Evolutionary conservation across 2,329 filamentous ascomycete genomes (phyloP), one percentile per base, ranked within the genome.

Genomic region (Cordyceps javanica): DNA sequence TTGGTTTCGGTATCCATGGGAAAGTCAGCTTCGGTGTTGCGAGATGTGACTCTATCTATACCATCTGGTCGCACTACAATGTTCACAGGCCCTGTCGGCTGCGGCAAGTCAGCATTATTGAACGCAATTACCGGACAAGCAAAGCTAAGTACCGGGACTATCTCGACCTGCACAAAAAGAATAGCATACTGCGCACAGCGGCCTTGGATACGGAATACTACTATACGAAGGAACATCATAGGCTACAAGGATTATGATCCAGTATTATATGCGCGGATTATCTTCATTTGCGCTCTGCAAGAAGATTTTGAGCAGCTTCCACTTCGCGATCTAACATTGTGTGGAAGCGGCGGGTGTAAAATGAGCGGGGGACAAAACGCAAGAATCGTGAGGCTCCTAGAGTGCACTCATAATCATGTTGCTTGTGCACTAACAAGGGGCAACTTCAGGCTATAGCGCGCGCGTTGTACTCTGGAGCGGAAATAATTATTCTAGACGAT

Each of bases 151-250:
- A 19, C 4, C 5, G 53, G 53, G 28, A 16, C 28, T 6, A 16
- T 39, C 16, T 10, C 21, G 3, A n/a, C 38, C 11, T 10, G n/a
- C 10, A 42, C 36, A 2, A 19, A 6, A 5, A 14, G 55, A 60
- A 53, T 59, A 60, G 59, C 44, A 3, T 50, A 34, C 14, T 8
- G n/a, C 3, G 45, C 21, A 25, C 54, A 80, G 52, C 67, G 64
- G 0, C 70, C 76, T 0, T 80, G 76, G 75, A 66, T 77, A 1
- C 67, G 67, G 5, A 78, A 78, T 57, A 66, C 61, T 2, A 72
- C 70, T 0, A 62, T 78, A 11, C 66, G 67, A 9, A 60, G 73
- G 0, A 74, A 73, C 36, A 74, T 80, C 6, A 58, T 73, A 0
- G 74, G 72, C 0, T 49, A 48, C 16, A 34, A 49, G 13, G 11